Percentiles rank a stretch among this genome's conserved stretches.
Evolutionary conservation across 2,329 filamentous ascomycete species (phyloP).

Genomic region (Sclerotinia sclerotiorum): DNA sequence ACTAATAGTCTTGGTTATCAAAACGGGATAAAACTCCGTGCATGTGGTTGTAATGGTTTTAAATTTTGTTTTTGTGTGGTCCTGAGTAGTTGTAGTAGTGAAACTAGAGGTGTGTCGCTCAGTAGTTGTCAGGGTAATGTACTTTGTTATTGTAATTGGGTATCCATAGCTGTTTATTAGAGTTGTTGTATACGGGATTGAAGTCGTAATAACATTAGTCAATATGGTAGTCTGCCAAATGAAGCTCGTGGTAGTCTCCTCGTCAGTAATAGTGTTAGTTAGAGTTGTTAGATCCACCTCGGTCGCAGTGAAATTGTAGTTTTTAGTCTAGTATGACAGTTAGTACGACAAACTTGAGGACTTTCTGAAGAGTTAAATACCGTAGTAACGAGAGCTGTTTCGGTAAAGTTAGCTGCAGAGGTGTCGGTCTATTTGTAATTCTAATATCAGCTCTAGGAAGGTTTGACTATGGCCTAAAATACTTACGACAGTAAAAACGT

Average conservation of each 20-base stretch:
- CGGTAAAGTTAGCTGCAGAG: slow-evolving; percentile 10
- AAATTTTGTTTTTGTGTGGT: slow-evolving; percentile 13
- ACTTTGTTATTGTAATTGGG: slow-evolving; percentile 27
- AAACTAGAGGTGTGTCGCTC: slow-evolving; percentile 25
- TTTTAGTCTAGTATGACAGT: background rate
- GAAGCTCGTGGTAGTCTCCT: slow-evolving; percentile 20
- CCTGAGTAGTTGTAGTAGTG: slow-evolving; percentile 3
- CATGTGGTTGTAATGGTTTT: slow-evolving; percentile 8
- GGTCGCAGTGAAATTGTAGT: slow-evolving; percentile 21
- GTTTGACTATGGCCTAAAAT: background rate
- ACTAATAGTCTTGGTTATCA: slow-evolving; percentile 15
- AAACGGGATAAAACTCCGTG: slow-evolving; percentile 2
- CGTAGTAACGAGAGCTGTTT: background rate
- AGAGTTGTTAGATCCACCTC: slow-evolving; percentile 13
- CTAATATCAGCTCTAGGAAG: background rate
- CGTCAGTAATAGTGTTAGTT: slow-evolving; percentile 20
- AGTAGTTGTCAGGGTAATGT: slow-evolving; percentile 28
- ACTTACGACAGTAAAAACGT: slow-evolving; percentile 11
- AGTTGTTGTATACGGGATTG: slow-evolving; percentile 28
- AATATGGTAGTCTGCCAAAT: slow-evolving; percentile 21
- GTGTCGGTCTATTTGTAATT: slow-evolving; percentile 8
- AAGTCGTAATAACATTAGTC: slow-evolving; percentile 27
- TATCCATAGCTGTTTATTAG: slow-evolving; percentile 30
- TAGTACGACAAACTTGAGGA: background rate
- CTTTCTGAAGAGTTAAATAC: background rate